phyloP scores from a whole-genome alignment of 2,329 filamentous ascomycete genomes.

The Cladobotryum mycophilum region DNA sequence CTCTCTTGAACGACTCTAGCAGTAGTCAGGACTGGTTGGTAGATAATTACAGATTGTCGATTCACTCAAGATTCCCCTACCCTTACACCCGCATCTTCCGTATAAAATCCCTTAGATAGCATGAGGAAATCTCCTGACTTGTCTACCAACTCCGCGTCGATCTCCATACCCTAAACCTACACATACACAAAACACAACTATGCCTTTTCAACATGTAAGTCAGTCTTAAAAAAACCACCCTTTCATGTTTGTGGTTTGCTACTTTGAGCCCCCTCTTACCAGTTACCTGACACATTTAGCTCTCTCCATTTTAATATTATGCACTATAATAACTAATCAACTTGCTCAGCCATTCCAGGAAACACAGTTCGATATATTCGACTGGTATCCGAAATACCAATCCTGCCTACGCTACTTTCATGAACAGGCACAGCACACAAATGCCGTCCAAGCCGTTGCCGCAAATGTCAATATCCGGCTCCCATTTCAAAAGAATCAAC shows the following conservation, averaged over 20 bases:
- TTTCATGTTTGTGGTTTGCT: neutral
- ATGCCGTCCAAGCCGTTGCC: conserved; percentile 77
- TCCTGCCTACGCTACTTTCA: conserved; percentile 88
- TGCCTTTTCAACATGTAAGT: conserved; percentile 13
- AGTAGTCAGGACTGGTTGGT: too few species aligned
- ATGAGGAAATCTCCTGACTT: neutral
- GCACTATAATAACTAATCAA: too few species aligned
- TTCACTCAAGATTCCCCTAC: too few species aligned
- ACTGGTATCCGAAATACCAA: conserved; percentile 88
- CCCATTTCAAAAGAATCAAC: conserved; percentile 65
- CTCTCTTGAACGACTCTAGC: too few species aligned
- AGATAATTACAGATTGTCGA: too few species aligned
- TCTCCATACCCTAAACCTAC: neutral
- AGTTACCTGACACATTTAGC: too few species aligned
- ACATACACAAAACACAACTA: neutral
- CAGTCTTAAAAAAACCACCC: neutral
- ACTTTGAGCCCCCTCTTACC: too few species aligned
- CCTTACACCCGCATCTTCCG: too few species aligned
- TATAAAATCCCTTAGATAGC: too few species aligned
- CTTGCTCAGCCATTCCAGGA: conserved; percentile 38
- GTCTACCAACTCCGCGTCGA: neutral
- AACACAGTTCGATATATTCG: conserved; percentile 69
- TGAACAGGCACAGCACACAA: conserved; percentile 80
- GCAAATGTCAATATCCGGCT: conserved; percentile 88
- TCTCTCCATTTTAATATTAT: too few species aligned